Conservation (phyloP, 306 rosid genomes). For the Quercus glauca region DNA sequence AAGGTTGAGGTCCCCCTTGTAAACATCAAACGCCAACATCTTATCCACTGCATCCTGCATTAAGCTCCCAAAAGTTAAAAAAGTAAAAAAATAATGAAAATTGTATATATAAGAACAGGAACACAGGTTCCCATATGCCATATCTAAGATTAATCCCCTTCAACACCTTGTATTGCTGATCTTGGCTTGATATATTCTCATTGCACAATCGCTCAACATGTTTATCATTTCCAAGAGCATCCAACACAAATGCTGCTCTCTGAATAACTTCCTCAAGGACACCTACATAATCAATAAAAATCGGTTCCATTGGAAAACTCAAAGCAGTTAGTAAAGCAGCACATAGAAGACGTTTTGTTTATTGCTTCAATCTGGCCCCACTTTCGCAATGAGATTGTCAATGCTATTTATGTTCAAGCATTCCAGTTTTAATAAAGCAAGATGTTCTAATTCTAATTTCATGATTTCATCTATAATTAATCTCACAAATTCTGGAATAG, state of each 20-base stretch:
- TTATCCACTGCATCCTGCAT: conserved; percentile 70
- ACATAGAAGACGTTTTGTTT: neutral
- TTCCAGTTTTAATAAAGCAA: neutral
- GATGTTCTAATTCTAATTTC: neutral
- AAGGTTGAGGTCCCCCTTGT: conserved; percentile 52
- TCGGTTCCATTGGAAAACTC: conserved; percentile 3
- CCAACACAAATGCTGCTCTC: conserved; percentile 80
- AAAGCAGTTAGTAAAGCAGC: neutral
- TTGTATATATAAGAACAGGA: neutral
- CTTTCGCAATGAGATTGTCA: neutral
- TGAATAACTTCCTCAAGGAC: conserved; percentile 71
- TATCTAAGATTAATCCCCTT: conserved; percentile 18
- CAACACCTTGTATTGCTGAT: conserved; percentile 65
- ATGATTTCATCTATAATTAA: neutral
- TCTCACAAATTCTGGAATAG: no score
- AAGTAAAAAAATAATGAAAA: neutral
- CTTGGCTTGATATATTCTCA: conserved; percentile 60
- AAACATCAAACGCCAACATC: conserved; percentile 65
- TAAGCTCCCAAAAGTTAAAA: neutral
- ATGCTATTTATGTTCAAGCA: neutral
- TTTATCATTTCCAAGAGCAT: conserved; percentile 49
- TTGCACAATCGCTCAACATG: conserved; percentile 54
- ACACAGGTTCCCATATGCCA: conserved; percentile 12
- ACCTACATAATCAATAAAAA: conserved; percentile 37
- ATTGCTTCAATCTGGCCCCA: neutral